These are phyloP conservation scores for Paramecium primaurelia DNA, from an alignment of 73 alveolate genomes.

Conservation along the genomic window DNA sequence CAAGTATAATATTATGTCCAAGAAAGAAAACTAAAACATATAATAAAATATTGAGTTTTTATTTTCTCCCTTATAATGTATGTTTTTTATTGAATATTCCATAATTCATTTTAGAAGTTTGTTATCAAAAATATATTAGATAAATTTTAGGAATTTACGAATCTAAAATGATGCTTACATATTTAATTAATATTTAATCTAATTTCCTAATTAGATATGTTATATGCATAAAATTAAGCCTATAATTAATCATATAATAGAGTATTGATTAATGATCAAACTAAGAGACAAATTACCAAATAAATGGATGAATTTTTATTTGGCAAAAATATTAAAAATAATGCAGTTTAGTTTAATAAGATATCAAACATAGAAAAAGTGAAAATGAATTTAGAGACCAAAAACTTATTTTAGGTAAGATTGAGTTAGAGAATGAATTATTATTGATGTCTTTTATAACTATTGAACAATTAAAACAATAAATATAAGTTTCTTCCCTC, in stretches of 20 bases:
- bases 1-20: neutral
- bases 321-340: neutral
- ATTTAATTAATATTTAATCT: neutral
- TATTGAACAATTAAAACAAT: neutral
- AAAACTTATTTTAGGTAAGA: neutral
- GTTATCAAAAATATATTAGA: neutral
- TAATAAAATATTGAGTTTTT: neutral
- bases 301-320: neutral
- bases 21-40: neutral
- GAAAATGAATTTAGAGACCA: neutral
- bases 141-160: neutral
- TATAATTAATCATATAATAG: too few species aligned
- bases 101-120: neutral
- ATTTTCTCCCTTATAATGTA: neutral
- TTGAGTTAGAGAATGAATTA: neutral
- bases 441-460: neutral
- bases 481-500: neutral
- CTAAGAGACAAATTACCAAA: neutral
- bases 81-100: neutral
- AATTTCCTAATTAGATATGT: too few species aligned
- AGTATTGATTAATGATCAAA: neutral
- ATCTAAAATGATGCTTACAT: neutral
- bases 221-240: neutral
- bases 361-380: neutral
- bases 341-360: neutral